These are phyloP conservation scores for Pyrenula aspistea DNA, from an alignment of 495 filamentous ascomycete genomes.

Conservation along the genomic window DNA sequence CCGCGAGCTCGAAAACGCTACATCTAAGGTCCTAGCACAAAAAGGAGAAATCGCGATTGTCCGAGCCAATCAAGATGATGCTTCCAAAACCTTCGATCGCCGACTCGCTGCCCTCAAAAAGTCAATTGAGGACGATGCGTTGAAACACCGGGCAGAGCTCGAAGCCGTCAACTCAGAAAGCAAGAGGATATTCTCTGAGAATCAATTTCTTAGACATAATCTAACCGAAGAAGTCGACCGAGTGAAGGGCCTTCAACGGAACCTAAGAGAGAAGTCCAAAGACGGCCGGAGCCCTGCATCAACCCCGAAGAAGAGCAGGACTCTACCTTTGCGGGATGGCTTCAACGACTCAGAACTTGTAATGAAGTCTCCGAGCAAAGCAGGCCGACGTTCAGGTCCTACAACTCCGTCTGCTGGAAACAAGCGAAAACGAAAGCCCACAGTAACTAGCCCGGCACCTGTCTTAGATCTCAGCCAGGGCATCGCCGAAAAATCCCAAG, in stretches of 20 bases:
- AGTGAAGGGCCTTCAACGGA: slow-evolving; percentile 15
- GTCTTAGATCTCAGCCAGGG: neutral
- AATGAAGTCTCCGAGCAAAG: slow-evolving; percentile 44
- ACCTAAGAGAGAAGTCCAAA: slow-evolving; percentile 31
- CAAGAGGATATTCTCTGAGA: slow-evolving; percentile 51
- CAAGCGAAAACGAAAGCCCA: slow-evolving; percentile 50
- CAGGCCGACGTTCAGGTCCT: slow-evolving; percentile 34
- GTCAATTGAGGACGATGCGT: slow-evolving; percentile 39
- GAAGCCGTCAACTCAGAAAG: slow-evolving; percentile 42
- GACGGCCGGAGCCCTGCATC: slow-evolving; percentile 18
- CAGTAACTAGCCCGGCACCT: slow-evolving; percentile 40
- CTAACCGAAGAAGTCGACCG: slow-evolving; percentile 44
- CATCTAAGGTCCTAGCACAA: slow-evolving; percentile 37
- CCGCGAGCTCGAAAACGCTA: slow-evolving; percentile 35
- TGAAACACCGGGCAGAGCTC: slow-evolving; percentile 41
- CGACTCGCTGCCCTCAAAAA: slow-evolving; percentile 38
- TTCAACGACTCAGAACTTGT: slow-evolving; percentile 63
- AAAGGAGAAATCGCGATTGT: slow-evolving; percentile 58
- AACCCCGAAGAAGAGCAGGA: slow-evolving; percentile 48
- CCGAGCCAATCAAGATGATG: slow-evolving; percentile 46
- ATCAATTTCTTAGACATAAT: slow-evolving; percentile 53
- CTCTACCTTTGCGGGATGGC: slow-evolving; percentile 51
- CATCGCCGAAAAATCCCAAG: neutral
- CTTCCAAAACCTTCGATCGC: slow-evolving; percentile 42
- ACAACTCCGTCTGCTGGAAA: slow-evolving; percentile 44